A percentile compares a stretch with the other conserved stretches of the same genome.
phyloP scores from a whole-genome alignment of 345 rosid genomes.

The Bruguiera sexangula region DNA sequence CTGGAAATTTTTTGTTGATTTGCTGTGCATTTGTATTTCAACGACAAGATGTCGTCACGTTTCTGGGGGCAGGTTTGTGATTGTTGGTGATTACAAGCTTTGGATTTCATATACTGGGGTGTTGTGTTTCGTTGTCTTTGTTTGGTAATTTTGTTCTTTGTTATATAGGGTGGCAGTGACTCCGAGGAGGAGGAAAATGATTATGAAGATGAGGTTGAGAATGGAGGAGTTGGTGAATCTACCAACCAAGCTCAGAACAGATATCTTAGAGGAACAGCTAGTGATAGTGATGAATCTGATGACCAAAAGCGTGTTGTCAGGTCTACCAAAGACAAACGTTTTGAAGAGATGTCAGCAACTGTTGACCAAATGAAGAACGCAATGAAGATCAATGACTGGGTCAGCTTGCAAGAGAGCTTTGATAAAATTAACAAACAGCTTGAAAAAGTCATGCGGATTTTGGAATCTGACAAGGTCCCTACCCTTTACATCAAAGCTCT shows the following conservation, averaged over 20 bases:
- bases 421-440: conserved; percentile 94
- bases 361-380: conserved; percentile 90
- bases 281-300: conserved; percentile 71
- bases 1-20: conserved; percentile 4
- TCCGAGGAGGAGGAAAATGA: conserved; percentile 60
- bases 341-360: conserved; percentile 71
- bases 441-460: conserved; percentile 84
- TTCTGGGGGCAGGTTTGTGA: conserved; percentile 68
- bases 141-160: background rate
- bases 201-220: conserved; percentile 43
- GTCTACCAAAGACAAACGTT: conserved; percentile 87
- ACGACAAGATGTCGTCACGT: conserved; percentile 47
- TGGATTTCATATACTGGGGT: background rate
- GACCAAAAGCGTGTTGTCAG: conserved; percentile 65
- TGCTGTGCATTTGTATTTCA: background rate
- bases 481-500: conserved; percentile 67
- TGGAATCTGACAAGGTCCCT: conserved; percentile 72
- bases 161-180: conserved; percentile 62
- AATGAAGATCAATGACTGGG: conserved; percentile 97
- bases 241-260: conserved; percentile 32
- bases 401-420: conserved; percentile 74
- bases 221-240: conserved; percentile 32
- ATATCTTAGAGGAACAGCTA: conserved; percentile 52
- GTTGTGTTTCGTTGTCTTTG: background rate
- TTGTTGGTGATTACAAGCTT: background rate